Base-by-base conservation (phyloP, 495 filamentous ascomycete species). In the Neurospora tetrasperma region DNA sequence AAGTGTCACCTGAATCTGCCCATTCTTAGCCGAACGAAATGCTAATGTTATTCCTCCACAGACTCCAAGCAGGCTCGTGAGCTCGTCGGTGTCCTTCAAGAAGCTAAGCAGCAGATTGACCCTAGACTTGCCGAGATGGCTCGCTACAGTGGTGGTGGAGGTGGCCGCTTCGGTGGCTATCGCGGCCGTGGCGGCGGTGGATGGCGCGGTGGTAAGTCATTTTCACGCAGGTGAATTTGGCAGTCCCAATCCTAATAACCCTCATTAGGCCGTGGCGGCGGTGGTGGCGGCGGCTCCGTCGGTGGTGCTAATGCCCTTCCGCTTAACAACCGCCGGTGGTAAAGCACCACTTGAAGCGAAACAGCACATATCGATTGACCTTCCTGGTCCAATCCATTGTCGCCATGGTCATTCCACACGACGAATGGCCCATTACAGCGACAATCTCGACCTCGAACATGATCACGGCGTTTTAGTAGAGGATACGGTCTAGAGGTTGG, bases 51-150 rank as follows among this genome's bases (percentile, higher is more conserved):
- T 20, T 20, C 77, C 35, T 74, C 70, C 4, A 66, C 74, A 97
- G 96, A 99, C 84, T 89, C 93, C 74, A 99, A 99, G 88, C 88
- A 92, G 89, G 96, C 96, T 83, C 94, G 96, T 86, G 96, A 99
- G 85, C 90, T 99, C 79, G 89, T 98, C 72, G 86, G 85, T 66
- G 92, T 99, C 75, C 92, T 99, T 76, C 91, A 90, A 76, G 96
- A 99, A 84, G 94, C 96, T 75, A 99, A 99, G 86, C 96, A 99
- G 85, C 93, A 97, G 84, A 94, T 99, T 82, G 96, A 98, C 79
- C 96, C 96, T 78, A 90, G 93, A 83, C 91, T 99, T 73, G 88
- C 90, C 73, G 96, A 99, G 86, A 98, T 98, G 96, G 90, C 90
- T 72, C 93, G 96, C 80, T 97, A 94, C 83, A 86, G 92, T 79